Evolutionary conservation across 192 early-diverging fungal species (phyloP), one percentile per base, ranked within the genome.

Genomic region (Coemansia umbellata): DNA sequence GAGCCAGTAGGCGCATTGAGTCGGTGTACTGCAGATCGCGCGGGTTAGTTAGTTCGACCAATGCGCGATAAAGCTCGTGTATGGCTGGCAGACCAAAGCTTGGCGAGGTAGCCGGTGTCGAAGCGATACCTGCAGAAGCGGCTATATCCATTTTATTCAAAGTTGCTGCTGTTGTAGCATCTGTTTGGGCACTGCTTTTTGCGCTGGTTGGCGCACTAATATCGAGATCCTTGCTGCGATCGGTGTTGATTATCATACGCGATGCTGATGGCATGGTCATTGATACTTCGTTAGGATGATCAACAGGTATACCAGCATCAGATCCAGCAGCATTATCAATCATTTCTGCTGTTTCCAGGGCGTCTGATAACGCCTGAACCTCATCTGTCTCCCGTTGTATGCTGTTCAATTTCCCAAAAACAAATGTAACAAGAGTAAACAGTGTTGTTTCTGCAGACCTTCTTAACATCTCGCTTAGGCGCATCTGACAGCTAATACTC

Each of bases 401-500:
- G 11, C 43, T 48, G 43, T 56, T 52, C 13, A 65, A 50, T 30
- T 61, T 55, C 22, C 66, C 64, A 63, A 80, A 76, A 9, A 80
- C 64, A 61, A 69, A 66, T 2, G 60, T 61, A 15, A 76, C 73
- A 31, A 75, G 65, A 31, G 60, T 57, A 28, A 69, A 64, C 18
- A 80, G 65, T n/a, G 68, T 72, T 8, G 68, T 60, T 44, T 80
- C 78, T 40, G 78, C 73, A 2, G 73, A 50, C 40, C 59, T 68
- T 9, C 78, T 52, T 42, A 80, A 59, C 51, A 71, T 57, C 53
- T 75, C 93, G 65, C 87, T 92, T 15, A 95, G 62, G 37, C 93
- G 74, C 57, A 88, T 85, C 78, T 95, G 95, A 66, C 95, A 97
- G 66, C 90, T 91, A 90, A 99, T 94, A 63, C 91, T 92, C 47